Base-by-base conservation (phyloP, 2,329 filamentous ascomycete genomes). In the Cordyceps fumosorosea region DNA sequence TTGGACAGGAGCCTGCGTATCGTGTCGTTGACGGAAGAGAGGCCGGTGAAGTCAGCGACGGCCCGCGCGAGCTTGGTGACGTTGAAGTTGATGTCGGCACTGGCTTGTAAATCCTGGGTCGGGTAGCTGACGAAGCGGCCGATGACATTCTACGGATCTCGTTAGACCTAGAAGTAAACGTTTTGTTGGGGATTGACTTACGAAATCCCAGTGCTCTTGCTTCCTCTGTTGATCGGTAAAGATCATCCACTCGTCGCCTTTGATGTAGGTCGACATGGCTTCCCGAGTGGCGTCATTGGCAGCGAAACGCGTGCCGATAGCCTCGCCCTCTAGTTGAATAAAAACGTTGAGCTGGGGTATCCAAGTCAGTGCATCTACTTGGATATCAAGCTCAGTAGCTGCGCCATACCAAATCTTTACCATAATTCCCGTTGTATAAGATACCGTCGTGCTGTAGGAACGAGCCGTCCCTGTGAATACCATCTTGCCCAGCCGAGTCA, bases 351-450 rank as follows among this genome's bases (percentile, higher is more conserved):
- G 52, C 67, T 69, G 14, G 6, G 7, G 24, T 3, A 37, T 5
- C 16, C 3, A 3, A 45, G 8, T 53, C 24, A 60, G 47, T 22
- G 4, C 1, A 2, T 22, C 3, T 22, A 22, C 16, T 42, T n/a
- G 3, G 14, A 18, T 2, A n/a, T 8, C 2, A 32, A 12, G 12
- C 7, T 22, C 10, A 24, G 6, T 7, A 37, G 2, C 5, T 12
- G 5, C 40, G 32, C 42, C 62, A 16, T 47, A 68, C 67, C 59
- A 67, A 45, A 37, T 69, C 67, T 40, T 69, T 69, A 16, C 66
- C 67, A 34, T 69, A 69, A 58, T 69, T 69, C 32, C 67, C 67
- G 44, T 68, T 69, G 52, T 69, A 69, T 34, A 69, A 37, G 24
- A 69, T 56, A 16, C 67, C 67, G 3, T 60, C n/a, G 14, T 69